Percentiles rank a stretch among this genome's conserved stretches.
Conservation (phyloP, 352 stramenopile genomes). For the Globisporangium polare region DNA sequence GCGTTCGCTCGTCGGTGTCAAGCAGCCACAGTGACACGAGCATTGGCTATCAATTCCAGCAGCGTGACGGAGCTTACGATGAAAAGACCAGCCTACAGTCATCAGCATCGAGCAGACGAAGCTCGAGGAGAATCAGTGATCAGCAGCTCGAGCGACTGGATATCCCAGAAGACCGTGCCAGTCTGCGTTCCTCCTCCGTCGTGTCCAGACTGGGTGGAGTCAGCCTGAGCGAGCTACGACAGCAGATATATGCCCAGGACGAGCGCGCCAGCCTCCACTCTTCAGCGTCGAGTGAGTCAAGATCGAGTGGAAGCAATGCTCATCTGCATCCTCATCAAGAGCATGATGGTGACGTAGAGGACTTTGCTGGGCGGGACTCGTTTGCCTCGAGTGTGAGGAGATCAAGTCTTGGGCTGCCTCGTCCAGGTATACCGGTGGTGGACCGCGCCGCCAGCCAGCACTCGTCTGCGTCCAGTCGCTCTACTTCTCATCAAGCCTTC, state of each 20-base stretch:
- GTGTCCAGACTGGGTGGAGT: not conserved
- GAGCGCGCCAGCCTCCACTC: not conserved
- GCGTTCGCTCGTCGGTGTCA: not conserved
- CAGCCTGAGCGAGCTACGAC: not conserved
- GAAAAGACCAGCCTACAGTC: not conserved
- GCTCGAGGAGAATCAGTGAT: not conserved
- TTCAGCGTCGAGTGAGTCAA: not conserved
- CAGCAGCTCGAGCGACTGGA: not conserved
- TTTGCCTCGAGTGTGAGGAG: not conserved
- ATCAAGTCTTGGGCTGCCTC: not conserved
- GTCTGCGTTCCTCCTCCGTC: not conserved
- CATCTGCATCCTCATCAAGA: not conserved
- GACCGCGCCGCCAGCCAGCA: not conserved
- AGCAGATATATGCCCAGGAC: not conserved
- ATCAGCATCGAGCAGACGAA: not conserved
- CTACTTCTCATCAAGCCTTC: too few species aligned
- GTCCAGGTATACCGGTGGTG: not conserved
- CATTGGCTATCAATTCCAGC: not conserved
- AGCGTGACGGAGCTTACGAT: not conserved
- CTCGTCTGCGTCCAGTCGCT: not conserved
- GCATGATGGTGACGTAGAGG: not conserved
- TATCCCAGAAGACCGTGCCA: not conserved
- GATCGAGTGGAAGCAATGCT: not conserved
- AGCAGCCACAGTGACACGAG: not conserved
- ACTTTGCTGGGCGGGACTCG: not conserved